Evolutionary conservation across 2,329 filamentous ascomycete genomes (phyloP), one percentile per base, ranked within the genome.

Genomic region (Cadophora sp.): DNA sequence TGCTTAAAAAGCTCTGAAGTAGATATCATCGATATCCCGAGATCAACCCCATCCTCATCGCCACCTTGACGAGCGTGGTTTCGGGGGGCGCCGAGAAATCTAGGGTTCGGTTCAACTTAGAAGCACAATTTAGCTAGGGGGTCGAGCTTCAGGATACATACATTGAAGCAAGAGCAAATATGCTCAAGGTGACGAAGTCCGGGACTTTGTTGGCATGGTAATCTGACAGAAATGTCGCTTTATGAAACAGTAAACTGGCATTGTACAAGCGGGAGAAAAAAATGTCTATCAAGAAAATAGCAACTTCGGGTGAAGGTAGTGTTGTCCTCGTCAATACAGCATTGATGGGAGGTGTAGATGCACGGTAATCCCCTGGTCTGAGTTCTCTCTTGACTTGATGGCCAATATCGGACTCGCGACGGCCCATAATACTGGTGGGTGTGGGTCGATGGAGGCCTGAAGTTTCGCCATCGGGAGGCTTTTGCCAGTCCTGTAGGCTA

Each of bases 21-120:
- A 13, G 47, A 50, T 50, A 50, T 50, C 47, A 50, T 50, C 47
- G 47, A 50, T 50, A 50, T 50, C 47, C 47, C 47, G 6, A 50
- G 47, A 18, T 50, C 47, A 24, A 50, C 22, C 1, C 47, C n/a
- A 24, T 50, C 47, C 20, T 50, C 47, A 50, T 50, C 47, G 11
- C 18, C 47, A 50, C 20, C 47, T 50, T 50, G 47, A 50, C 8
- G 47, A 6, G 47, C 47, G 20, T 50, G n/a, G 8, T 24, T 50
- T 13, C 24, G 47, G 47, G 47, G 24, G 47, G 47, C 47, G 47
- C 47, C 47, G 7, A 50, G 47, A 50, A 50, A 50, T 20, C n/a
- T 50, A 50, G 41, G 41, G 41, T 45, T 45, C 14, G 18, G 41
- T 45, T 45, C 41, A n/a, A n/a, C 8, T 45, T 45, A 45, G 41